These are phyloP conservation scores for Lachancea meyersii DNA, from an alignment of 805 yeast genomes.

Conservation along the genomic window DNA sequence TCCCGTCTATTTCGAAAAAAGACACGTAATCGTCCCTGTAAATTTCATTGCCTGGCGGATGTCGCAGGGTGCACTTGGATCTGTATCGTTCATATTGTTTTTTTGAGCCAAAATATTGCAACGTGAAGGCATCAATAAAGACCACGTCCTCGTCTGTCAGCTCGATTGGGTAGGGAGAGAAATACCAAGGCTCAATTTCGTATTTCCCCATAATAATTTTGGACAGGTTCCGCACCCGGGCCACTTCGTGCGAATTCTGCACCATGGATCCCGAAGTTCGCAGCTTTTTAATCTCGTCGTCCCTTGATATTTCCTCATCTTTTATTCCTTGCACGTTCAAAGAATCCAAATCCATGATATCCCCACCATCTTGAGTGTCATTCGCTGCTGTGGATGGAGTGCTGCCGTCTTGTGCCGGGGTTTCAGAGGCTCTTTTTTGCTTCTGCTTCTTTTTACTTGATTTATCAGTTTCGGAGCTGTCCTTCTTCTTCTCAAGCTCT, in stretches of 20 bases:
- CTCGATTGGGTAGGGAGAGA: conserved; percentile 94
- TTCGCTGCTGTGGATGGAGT: conserved; percentile 15
- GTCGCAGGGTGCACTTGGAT: conserved; percentile 77
- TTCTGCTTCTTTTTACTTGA: conserved; percentile 36
- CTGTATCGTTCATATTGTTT: conserved; percentile 92
- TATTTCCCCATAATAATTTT: conserved; percentile 80
- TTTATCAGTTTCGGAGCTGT: conserved; percentile 36
- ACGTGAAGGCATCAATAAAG: conserved; percentile 85
- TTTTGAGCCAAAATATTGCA: conserved; percentile 80
- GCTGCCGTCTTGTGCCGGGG: conserved; percentile 1
- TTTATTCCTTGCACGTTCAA: conserved; percentile 77
- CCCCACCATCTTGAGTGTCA: conserved; percentile 38
- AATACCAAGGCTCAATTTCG: conserved; percentile 97
- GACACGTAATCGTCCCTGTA: conserved; percentile 89
- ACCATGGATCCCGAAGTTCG: conserved; percentile 98
- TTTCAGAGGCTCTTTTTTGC: conserved; percentile 14
- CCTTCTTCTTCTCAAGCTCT: conserved; percentile 35
- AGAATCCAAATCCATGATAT: conserved; percentile 78
- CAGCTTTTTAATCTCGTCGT: conserved; percentile 86
- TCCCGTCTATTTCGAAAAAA: conserved; percentile 95
- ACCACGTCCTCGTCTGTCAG: conserved; percentile 86
- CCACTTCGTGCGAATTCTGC: conserved; percentile 78
- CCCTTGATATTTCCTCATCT: conserved; percentile 69
- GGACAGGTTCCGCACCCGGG: conserved; percentile 79
- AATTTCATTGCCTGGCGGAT: conserved; percentile 98